These are phyloP conservation scores for Zygoascus hellenicus DNA, from an alignment of 1,139 yeast genomes.

Conservation along the genomic window DNA sequence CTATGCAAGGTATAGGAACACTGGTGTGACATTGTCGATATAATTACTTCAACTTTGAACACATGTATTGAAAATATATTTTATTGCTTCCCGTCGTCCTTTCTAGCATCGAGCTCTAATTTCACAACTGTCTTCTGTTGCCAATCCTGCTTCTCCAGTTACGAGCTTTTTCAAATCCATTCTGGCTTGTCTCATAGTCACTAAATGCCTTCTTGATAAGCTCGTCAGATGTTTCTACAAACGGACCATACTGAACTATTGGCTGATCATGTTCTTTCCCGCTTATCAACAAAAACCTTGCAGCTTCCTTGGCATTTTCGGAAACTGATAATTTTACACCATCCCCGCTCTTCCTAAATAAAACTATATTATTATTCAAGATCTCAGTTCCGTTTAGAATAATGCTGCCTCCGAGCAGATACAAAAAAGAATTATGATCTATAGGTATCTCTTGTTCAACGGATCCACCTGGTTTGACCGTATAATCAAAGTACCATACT, in stretches of 20 bases:
- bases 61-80: no score
- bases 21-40: no score
- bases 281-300: constrained; percentile 64
- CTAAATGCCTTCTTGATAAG: constrained; percentile 61
- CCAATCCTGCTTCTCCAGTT: constrained; percentile 67
- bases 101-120: no score
- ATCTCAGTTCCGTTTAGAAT: constrained; percentile 38
- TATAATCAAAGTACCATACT: constrained; percentile 65
- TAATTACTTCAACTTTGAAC: no score
- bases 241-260: constrained; percentile 85
- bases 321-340: constrained; percentile 26
- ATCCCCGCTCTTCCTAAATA: constrained; percentile 29
- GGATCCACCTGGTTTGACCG: constrained; percentile 59
- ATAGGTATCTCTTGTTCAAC: constrained; percentile 57
- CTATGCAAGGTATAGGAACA: no score
- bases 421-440: constrained; percentile 67
- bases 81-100: no score
- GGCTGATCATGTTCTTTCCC: constrained; percentile 74
- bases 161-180: constrained; percentile 68
- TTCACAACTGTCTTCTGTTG: constrained; percentile 6
- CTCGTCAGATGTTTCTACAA: constrained; percentile 62
- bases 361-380: constrained; percentile 47
- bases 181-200: constrained; percentile 61
- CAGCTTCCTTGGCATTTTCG: constrained; percentile 29
- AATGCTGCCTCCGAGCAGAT: constrained; percentile 61